Base-by-base conservation (phyloP, 2,329 filamentous ascomycete genomes). In the Aspergillus candidus region DNA sequence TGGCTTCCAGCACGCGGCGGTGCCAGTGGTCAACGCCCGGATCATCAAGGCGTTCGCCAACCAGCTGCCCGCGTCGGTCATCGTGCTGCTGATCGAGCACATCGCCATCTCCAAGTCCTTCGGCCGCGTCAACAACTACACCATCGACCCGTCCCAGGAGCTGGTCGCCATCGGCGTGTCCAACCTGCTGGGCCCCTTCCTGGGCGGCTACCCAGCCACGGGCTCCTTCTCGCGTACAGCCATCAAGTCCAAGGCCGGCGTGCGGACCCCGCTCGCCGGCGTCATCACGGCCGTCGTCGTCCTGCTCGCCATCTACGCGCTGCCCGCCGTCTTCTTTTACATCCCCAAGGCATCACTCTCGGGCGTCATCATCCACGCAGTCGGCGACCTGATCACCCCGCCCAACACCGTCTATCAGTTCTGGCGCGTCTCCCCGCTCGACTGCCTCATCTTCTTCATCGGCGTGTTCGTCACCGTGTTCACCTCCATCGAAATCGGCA, bases 61-160 rank as follows among this genome's bases (percentile, higher is more conserved):
- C 35, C 77, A 96, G 51, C 72, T 97, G 4, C 93, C 93, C 0
- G 86, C 86, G 6, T 84, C 86, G 1, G 83, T 96, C 41, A 94
- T 97, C 53, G 90, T 98, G n/a, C 76, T 97, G 45, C 76, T 97
- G 31, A 94, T 97, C 49, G 93, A 97, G 68, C 91, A 97, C 63
- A 95, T 97, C 57, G 89, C 91, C 38, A 96, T 97, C 51, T 88
- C 90, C 13, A 98, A 97, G 66, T 96, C 91, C 0, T 97, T 98
- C 55, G 93, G 93, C 8, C 80, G 91, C 47, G 80, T 96, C 57
- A 97, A 96, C 73, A 94, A 95, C 71, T 98, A 98, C 68, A 84
- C 81, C 12, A 96, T 98, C 62, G 83, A 96, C 56, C 90, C 93
- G 0, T 96, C 91, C 0, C 91, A 98, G 65, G 91, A 98, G 65